phyloP scores from a whole-genome alignment of 176 grass and related monocot genomes.

The Oryza longistaminata region DNA sequence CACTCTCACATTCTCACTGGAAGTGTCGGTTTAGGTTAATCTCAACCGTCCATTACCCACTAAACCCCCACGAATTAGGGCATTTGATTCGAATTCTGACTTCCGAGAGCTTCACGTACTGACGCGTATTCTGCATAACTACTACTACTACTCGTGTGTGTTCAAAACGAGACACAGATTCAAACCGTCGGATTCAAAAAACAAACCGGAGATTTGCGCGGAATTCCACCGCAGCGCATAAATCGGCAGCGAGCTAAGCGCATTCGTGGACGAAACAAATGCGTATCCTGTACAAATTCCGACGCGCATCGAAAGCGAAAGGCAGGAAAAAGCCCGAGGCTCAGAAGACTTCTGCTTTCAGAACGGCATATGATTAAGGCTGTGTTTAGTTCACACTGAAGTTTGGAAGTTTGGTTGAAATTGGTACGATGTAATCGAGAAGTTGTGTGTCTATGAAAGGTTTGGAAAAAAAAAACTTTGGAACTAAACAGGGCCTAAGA shows the following conservation, averaged over 20 bases:
- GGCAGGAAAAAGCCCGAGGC: too few species aligned
- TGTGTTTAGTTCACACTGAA: too few species aligned
- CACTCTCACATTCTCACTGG: not conserved
- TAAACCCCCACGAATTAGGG: constrained; percentile 15
- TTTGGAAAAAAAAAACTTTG: too few species aligned
- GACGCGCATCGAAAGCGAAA: not conserved
- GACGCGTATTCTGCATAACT: not conserved
- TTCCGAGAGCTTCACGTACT: not conserved
- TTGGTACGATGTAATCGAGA: too few species aligned
- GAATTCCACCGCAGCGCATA: not conserved
- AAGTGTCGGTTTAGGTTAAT: not conserved
- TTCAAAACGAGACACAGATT: not conserved
- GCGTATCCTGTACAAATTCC: not conserved
- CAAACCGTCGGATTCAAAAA: constrained; percentile 26
- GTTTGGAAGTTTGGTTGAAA: too few species aligned
- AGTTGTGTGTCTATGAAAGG: too few species aligned
- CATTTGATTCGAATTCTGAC: not conserved
- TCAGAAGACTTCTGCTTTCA: too few species aligned
- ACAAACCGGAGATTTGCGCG: not conserved
- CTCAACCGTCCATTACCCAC: constrained; percentile 17
- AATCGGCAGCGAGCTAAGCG: constrained; percentile 3
- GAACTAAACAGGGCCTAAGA: too few species aligned
- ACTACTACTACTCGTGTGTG: not conserved
- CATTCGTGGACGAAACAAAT: not conserved
- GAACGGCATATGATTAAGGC: too few species aligned